Evolutionary conservation across 768 basidiomycete genomes (phyloP).

Genomic region (Leccinum variicolor): DNA sequence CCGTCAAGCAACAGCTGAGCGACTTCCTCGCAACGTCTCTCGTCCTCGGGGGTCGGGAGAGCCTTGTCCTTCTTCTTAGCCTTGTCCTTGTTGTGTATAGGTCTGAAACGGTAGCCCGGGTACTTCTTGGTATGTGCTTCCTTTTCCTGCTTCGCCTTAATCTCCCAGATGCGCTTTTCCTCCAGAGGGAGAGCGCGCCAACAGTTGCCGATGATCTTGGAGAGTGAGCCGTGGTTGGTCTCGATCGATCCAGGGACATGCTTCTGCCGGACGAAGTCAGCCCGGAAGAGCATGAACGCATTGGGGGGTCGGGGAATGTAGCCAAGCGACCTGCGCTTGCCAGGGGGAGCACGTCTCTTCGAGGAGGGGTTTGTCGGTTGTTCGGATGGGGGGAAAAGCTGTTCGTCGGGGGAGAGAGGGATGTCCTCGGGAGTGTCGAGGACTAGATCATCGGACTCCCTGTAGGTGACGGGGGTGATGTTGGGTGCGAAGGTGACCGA

Average conservation of each 20-base stretch:
- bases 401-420: slow-evolving; percentile 30
- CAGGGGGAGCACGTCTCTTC: slow-evolving; percentile 52
- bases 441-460: slow-evolving; percentile 31
- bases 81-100: slow-evolving; percentile 46
- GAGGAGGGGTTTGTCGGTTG: slow-evolving; percentile 36
- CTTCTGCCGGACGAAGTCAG: slow-evolving; percentile 39
- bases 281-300: slow-evolving; percentile 37
- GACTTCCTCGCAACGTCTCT: slow-evolving; percentile 46
- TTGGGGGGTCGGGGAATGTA: slow-evolving; percentile 29
- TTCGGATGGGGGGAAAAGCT: slow-evolving; percentile 55
- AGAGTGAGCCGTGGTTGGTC: slow-evolving; percentile 46
- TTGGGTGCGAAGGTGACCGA: slow-evolving; percentile 63
- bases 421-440: slow-evolving; percentile 27
- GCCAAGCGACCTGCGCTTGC: slow-evolving; percentile 60
- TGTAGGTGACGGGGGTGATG: slow-evolving; percentile 53
- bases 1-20: slow-evolving; percentile 63
- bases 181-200: slow-evolving; percentile 70
- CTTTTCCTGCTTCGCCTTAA: slow-evolving; percentile 69
- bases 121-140: slow-evolving; percentile 66
- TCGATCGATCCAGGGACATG: slow-evolving; percentile 51
- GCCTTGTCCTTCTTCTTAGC: slow-evolving; percentile 37
- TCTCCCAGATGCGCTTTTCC: slow-evolving; percentile 72
- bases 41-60: slow-evolving; percentile 20
- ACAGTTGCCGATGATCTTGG: slow-evolving; percentile 50
- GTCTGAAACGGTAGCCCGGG: slow-evolving; percentile 57